A percentile compares a stretch with the other conserved stretches of the same genome.
Conservation (phyloP, 2,329 filamentous ascomycete species). For the Penicillium sp. region DNA sequence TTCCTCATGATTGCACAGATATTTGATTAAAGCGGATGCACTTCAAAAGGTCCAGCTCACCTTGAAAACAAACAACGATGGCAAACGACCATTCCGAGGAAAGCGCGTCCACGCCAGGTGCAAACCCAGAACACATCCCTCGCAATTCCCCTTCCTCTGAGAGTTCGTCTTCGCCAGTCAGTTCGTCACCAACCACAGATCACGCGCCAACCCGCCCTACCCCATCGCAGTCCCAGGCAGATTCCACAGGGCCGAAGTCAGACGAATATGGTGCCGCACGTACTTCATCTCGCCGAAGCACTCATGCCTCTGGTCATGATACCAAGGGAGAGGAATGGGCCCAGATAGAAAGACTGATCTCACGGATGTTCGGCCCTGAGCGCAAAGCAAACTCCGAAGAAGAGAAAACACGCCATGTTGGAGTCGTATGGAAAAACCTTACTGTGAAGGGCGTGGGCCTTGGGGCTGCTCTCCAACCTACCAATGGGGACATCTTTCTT, state of each 20-base stretch:
- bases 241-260: background rate
- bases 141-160: background rate
- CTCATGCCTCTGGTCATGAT: conserved; percentile 18
- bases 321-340: conserved; percentile 27
- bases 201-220: conserved; percentile 12
- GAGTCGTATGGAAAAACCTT: conserved; percentile 67
- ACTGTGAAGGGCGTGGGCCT: conserved; percentile 69
- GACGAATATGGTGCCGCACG: conserved; percentile 17
- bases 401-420: conserved; percentile 66
- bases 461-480: conserved; percentile 60
- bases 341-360: conserved; percentile 53
- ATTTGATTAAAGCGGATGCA: background rate
- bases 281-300: conserved; percentile 27
- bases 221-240: background rate
- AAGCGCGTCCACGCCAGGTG: background rate
- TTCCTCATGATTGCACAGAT: background rate
- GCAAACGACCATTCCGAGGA: background rate
- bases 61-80: background rate
- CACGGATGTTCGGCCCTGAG: conserved; percentile 66
- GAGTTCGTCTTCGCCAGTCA: conserved; percentile 1
- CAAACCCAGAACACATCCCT: background rate
- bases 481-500: conserved; percentile 55
- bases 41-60: background rate
- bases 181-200: background rate
- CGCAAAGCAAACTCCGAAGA: conserved; percentile 65